Evolutionary conservation across 177 flowering plant genomes (phyloP).

Genomic region (Vitis hybrid): DNA sequence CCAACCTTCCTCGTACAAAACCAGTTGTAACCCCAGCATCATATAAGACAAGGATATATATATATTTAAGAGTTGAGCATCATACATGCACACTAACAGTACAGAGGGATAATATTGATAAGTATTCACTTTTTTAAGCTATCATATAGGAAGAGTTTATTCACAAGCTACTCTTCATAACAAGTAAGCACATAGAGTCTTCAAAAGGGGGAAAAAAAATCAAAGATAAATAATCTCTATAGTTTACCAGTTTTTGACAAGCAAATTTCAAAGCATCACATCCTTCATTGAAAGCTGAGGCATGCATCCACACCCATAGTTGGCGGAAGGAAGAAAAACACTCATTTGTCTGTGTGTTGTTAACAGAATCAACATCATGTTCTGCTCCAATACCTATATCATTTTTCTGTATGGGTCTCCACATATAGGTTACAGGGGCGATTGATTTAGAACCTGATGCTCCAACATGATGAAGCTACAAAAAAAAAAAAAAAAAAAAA

Average conservation of each 20-base stretch:
- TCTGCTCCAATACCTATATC: conserved; percentile 19
- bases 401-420: conserved; percentile 47
- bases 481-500: neutral
- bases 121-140: no score
- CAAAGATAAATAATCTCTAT: no score
- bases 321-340: conserved; percentile 39
- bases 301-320: conserved; percentile 90
- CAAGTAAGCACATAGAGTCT: no score
- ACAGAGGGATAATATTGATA: no score
- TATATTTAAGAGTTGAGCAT: no score
- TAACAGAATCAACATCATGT: conserved; percentile 12
- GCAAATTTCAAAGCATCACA: conserved; percentile 54
- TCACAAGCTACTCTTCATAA: no score
- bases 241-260: conserved; percentile 53
- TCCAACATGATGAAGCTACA: conserved; percentile 78
- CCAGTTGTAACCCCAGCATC: conserved; percentile 45
- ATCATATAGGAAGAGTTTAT: no score
- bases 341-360: conserved; percentile 8
- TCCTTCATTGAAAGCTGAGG: conserved; percentile 79
- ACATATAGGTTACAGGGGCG: conserved; percentile 88
- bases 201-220: no score
- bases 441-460: conserved; percentile 42
- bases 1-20: conserved; percentile 86
- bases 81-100: no score
- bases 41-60: no score